Percentiles rank a stretch among this genome's conserved stretches.
Conservation (phyloP, 768 basidiomycete species). For the Pleurotus giganteus region DNA sequence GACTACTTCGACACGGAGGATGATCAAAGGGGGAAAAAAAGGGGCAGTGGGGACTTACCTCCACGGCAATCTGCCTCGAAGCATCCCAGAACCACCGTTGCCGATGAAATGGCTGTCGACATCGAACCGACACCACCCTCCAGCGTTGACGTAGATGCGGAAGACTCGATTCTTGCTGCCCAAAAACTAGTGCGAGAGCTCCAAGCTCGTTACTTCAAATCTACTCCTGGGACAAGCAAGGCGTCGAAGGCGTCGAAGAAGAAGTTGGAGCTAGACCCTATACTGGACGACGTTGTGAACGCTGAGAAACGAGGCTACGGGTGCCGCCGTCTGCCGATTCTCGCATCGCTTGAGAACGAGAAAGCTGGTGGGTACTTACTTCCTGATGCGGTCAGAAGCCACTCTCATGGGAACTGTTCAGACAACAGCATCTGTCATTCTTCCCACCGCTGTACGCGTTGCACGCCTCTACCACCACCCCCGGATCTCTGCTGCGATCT, state of each 20-base stretch:
- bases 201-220: background rate
- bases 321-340: conserved; percentile 15
- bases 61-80: background rate
- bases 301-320: conserved; percentile 10
- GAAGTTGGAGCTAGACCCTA: conserved; percentile 9
- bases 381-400: background rate
- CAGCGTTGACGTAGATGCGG: too few relatives aligned
- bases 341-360: conserved; percentile 11
- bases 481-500: background rate
- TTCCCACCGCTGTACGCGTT: background rate
- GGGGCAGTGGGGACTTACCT: background rate
- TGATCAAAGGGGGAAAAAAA: background rate
- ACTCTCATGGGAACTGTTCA: background rate
- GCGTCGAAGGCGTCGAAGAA: background rate
- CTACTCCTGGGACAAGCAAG: background rate
- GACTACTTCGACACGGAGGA: conserved; percentile 8
- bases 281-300: conserved; percentile 20
- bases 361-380: conserved; percentile 6
- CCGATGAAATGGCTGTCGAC: too few relatives aligned
- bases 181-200: background rate
- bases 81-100: background rate
- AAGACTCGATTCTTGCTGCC: background rate
- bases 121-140: too few relatives aligned
- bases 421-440: background rate
- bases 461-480: background rate